A percentile compares a stretch with the other conserved stretches of the same genome.
Evolutionary conservation across 768 basidiomycete genomes (phyloP).

Genomic region (Neoboletus magnificus): DNA sequence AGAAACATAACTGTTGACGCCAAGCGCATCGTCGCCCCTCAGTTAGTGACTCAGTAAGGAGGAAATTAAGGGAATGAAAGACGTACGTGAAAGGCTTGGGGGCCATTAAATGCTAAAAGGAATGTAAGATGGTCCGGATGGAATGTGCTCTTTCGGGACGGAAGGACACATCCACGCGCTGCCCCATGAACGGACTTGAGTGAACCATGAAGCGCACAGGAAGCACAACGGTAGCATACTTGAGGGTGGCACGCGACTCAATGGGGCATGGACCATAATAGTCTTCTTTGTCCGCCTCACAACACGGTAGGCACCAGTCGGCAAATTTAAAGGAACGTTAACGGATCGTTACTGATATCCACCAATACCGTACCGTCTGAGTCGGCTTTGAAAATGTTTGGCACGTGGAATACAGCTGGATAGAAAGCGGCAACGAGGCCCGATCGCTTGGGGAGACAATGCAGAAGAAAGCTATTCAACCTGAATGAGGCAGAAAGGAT

Average conservation of each 20-base stretch:
- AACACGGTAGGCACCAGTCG: background rate
- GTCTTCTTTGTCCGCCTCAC: slow-evolving; percentile 1
- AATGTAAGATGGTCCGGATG: slow-evolving; percentile 4
- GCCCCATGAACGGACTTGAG: background rate
- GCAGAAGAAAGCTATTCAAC: background rate
- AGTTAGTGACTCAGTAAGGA: background rate
- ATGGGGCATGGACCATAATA: background rate
- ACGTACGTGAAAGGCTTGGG: background rate
- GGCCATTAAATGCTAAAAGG: slow-evolving; percentile 17
- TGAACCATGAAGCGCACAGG: background rate
- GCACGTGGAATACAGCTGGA: background rate
- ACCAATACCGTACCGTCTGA: background rate
- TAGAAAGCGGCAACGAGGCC: background rate
- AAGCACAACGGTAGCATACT: background rate
- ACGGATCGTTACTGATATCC: background rate
- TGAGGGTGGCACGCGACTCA: background rate
- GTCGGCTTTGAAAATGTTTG: background rate
- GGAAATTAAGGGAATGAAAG: slow-evolving; percentile 1
- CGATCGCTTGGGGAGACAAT: background rate
- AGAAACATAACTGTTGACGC: slow-evolving; percentile 13
- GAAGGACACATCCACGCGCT: background rate
- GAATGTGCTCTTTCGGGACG: background rate
- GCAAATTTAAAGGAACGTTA: background rate
- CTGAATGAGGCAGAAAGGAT: background rate
- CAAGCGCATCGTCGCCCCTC: slow-evolving; percentile 15